These are phyloP conservation scores for Lagenidium giganteum DNA, from an alignment of 352 stramenopile species.

Conservation along the genomic window DNA sequence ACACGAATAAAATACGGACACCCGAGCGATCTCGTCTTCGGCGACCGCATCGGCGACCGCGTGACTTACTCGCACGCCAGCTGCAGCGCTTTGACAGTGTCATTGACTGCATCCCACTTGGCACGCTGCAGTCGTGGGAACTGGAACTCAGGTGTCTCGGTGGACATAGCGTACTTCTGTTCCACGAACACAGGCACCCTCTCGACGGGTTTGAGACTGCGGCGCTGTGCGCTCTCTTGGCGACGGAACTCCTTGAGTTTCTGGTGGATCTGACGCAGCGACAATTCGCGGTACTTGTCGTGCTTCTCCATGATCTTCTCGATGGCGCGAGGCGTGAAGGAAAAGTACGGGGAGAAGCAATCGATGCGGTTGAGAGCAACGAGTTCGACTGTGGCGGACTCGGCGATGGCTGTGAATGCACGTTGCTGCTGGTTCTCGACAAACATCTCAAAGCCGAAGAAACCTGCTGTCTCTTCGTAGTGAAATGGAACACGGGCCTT, in stretches of 20 bases:
- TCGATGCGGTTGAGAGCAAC: constrained; percentile 66
- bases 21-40: not conserved
- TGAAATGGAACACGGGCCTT: constrained; percentile 48
- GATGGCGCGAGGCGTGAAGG: constrained; percentile 52
- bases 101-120: constrained; percentile 47
- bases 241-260: constrained; percentile 47
- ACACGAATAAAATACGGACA: no score
- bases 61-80: constrained; percentile 28
- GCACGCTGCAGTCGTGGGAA: constrained; percentile 46
- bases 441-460: constrained; percentile 76
- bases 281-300: constrained; percentile 33
- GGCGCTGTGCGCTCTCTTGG: constrained; percentile 12
- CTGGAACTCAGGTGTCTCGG: constrained; percentile 46
- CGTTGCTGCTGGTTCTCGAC: constrained; percentile 40
- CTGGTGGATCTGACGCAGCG: constrained; percentile 39
- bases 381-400: constrained; percentile 43
- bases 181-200: constrained; percentile 29
- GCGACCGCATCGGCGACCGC: not conserved
- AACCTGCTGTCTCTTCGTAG: constrained; percentile 37
- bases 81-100: constrained; percentile 41
- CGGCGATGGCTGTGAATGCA: constrained; percentile 49
- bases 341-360: constrained; percentile 72
- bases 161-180: constrained; percentile 33
- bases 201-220: constrained; percentile 19
- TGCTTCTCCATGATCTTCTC: constrained; percentile 56